These are phyloP conservation scores for Didymella segeticola DNA, from an alignment of 2,329 filamentous ascomycete genomes.

Conservation along the genomic window DNA sequence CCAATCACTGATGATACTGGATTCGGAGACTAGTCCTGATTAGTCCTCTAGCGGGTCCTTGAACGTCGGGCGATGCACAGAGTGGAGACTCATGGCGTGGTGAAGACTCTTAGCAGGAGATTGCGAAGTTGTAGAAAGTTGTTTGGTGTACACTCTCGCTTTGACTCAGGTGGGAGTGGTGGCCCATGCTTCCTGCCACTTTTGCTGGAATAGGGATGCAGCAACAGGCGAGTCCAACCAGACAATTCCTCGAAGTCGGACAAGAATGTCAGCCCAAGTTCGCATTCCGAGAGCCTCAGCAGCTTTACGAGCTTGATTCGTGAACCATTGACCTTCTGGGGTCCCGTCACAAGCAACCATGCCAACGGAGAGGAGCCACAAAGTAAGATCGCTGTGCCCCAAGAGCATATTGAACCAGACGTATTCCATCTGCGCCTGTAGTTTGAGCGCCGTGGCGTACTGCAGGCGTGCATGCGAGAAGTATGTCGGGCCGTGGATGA, in stretches of 20 bases:
- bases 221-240: constrained; percentile 18
- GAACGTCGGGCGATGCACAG: constrained; percentile 1
- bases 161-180: background rate
- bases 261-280: constrained; percentile 11
- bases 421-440: constrained; percentile 20
- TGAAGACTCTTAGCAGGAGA: too few species aligned
- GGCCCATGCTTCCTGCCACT: constrained; percentile 17
- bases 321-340: constrained; percentile 23
- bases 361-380: constrained; percentile 29
- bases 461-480: constrained; percentile 56
- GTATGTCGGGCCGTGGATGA: constrained; percentile 63
- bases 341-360: constrained; percentile 20
- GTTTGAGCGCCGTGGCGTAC: constrained; percentile 17
- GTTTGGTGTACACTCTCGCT: background rate
- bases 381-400: constrained; percentile 7
- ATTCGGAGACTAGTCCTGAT: constrained; percentile 24
- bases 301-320: constrained; percentile 3
- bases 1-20: background rate
- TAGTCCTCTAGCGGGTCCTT: background rate
- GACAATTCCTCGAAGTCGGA: constrained; percentile 12
- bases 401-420: constrained; percentile 1
- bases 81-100: background rate
- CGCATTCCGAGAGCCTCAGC: background rate
- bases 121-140: too few species aligned
- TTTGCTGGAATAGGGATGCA: constrained; percentile 7